These are phyloP conservation scores for Dioscorea alata DNA, from an alignment of 106 monocot genomes.

Conservation along the genomic window DNA sequence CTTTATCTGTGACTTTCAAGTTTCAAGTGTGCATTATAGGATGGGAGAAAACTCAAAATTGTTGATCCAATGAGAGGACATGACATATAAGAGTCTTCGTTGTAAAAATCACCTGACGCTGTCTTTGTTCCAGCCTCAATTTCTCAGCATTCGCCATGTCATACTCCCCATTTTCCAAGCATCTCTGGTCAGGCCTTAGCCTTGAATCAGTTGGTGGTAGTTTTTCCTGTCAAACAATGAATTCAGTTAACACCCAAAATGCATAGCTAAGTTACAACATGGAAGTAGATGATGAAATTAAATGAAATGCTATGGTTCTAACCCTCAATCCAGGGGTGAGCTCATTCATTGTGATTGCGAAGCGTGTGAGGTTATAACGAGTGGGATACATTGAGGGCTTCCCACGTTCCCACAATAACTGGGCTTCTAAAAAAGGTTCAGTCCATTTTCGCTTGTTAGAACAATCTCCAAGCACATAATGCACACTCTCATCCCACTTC, in stretches of 20 bases:
- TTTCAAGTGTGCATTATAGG: too few species aligned
- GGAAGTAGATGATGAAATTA: too few species aligned
- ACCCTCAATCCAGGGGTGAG: conserved; percentile 84
- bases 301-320: neutral
- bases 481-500: conserved; percentile 96
- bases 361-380: conserved; percentile 88
- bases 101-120: conserved; percentile 64
- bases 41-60: too few species aligned
- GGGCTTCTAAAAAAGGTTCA: conserved; percentile 50
- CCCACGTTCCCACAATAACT: conserved; percentile 74
- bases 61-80: too few species aligned
- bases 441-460: conserved; percentile 64
- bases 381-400: conserved; percentile 70
- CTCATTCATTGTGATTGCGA: conserved; percentile 88
- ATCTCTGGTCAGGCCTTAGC: conserved; percentile 93
- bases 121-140: conserved; percentile 90
- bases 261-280: neutral
- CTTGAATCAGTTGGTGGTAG: conserved; percentile 96
- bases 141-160: conserved; percentile 92
- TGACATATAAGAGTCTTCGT: too few species aligned
- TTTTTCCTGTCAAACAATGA: conserved; percentile 59
- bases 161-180: conserved; percentile 95
- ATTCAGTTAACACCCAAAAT: neutral
- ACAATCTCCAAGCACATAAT: conserved; percentile 65
- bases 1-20: too few species aligned